Evolutionary conservation across 2,329 filamentous ascomycete species (phyloP), one percentile per base, ranked within the genome.

Genomic region (Pestalotiopsis sp.): DNA sequence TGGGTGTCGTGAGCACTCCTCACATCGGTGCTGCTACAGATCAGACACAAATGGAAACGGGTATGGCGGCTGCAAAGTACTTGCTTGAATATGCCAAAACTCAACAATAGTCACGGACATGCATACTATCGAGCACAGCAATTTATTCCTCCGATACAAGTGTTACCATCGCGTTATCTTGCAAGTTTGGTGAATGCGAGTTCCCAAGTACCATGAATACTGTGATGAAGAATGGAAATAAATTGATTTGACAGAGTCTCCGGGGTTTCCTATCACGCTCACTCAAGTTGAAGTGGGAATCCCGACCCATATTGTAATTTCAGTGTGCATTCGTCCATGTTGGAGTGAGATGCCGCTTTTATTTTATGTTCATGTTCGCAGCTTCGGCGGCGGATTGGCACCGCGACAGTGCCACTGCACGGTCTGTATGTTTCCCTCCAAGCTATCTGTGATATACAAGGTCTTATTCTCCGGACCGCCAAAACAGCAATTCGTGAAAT

Each of bases 21-120:
- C 83, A 85, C 67, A 79, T 85, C 59, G 84, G 84, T 7, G 83
- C 83, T 1, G 79, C 83, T 0, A 86, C 84, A 1, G 71, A 69
- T 0, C 72, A 79, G 20, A 78, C 77, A 0, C 78, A 79, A 67
- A 74, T 74, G 62, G 72, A 76, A 23, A 78, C 77, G 0, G 77
- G 73, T 0, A 71, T 75, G 63, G 75, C 74, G 0, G 78, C 78
- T 0, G 77, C 72, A 0, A 65, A 70, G 12, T 69, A 71, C 7
- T 49, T 78, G 6, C 59, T 74, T 0, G 73, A 78, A 13, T 76
- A 72, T 56, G 56, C 56, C 20, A 49, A 49, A 17, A 49, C 13
- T 17, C 41, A 49, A n/a, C 12, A 49, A 49, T 49, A 49, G 41
- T 25, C 20, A 20, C 56, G 7, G n/a, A 57, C 17, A n/a, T n/a